phyloP scores from a whole-genome alignment of 169 alveolate species.

The Plasmodium sp. region DNA sequence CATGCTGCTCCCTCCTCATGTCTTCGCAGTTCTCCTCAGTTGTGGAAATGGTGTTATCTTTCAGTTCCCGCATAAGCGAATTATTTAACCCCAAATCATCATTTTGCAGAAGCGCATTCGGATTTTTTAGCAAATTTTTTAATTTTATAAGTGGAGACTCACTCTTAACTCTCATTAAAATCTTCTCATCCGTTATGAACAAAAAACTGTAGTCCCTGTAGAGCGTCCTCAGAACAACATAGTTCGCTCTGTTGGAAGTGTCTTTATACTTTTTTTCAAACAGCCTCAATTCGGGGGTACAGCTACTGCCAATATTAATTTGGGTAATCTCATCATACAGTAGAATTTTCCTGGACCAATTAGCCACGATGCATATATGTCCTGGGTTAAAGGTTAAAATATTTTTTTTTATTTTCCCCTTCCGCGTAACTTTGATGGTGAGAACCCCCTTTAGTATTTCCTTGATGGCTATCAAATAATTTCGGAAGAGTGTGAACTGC shows the following conservation, averaged over 20 bases:
- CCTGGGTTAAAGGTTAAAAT: background rate
- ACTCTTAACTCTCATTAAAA: background rate
- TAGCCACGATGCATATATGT: constrained; percentile 16
- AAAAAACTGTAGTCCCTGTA: constrained; percentile 52
- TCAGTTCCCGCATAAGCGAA: background rate
- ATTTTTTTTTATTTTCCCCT: constrained; percentile 26
- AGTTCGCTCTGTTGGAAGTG: constrained; percentile 17
- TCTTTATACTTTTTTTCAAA: constrained; percentile 17
- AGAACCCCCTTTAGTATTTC: constrained; percentile 14
- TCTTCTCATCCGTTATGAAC: constrained; percentile 35
- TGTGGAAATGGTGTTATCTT: background rate
- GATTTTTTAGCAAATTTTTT: background rate
- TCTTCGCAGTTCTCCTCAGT: background rate
- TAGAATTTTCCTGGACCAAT: constrained; percentile 45
- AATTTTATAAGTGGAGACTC: constrained; percentile 2
- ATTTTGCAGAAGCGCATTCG: background rate
- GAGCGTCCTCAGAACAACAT: constrained; percentile 29
- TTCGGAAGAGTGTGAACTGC: constrained; percentile 27
- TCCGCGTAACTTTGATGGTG: constrained; percentile 27
- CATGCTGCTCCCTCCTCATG: background rate
- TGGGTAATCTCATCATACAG: constrained; percentile 54
- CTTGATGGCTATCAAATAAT: constrained; percentile 19
- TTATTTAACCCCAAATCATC: background rate
- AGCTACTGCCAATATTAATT: constrained; percentile 40
- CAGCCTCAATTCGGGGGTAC: constrained; percentile 26